Conservation (phyloP, 2,329 filamentous ascomycete genomes). For the Calonectria ilicicola region DNA sequence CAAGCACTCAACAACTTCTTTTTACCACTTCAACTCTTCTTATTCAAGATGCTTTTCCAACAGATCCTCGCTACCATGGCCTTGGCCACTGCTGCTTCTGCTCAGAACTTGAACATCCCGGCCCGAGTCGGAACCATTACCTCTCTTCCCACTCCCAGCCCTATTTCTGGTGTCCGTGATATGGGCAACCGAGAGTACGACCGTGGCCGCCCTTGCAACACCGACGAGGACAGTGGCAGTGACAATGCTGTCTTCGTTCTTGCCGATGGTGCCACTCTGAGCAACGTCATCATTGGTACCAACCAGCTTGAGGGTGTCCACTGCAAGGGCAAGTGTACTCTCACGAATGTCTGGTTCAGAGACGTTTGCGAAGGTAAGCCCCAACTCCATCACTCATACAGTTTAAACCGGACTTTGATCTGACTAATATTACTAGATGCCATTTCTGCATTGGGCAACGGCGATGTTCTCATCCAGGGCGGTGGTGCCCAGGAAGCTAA, state of each 20-base stretch:
- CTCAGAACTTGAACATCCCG: conserved; percentile 18
- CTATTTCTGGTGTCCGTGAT: conserved; percentile 10
- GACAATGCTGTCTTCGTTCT: conserved; percentile 30
- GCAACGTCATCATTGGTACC: conserved; percentile 33
- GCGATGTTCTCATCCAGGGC: conserved; percentile 21
- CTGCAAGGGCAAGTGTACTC: conserved; percentile 43
- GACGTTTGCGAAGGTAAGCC: conserved; percentile 49
- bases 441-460: conserved; percentile 17
- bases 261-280: conserved; percentile 27
- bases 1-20: not conserved
- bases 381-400: not conserved
- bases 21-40: not conserved
- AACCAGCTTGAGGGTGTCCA: conserved; percentile 41
- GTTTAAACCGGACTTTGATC: not conserved
- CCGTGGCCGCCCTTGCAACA: conserved; percentile 19
- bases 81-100: conserved; percentile 11
- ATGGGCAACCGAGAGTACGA: conserved; percentile 21
- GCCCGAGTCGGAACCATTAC: conserved; percentile 4
- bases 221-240: conserved; percentile 7
- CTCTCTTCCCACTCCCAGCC: not conserved
- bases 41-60: conserved; percentile 17
- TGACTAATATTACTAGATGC: conserved; percentile 5
- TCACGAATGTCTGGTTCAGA: conserved; percentile 52
- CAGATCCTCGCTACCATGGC: conserved; percentile 6
- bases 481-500: conserved; percentile 39